These are phyloP conservation scores for Ilyonectria destructans DNA, from an alignment of 2,329 filamentous ascomycete species.

Conservation along the genomic window DNA sequence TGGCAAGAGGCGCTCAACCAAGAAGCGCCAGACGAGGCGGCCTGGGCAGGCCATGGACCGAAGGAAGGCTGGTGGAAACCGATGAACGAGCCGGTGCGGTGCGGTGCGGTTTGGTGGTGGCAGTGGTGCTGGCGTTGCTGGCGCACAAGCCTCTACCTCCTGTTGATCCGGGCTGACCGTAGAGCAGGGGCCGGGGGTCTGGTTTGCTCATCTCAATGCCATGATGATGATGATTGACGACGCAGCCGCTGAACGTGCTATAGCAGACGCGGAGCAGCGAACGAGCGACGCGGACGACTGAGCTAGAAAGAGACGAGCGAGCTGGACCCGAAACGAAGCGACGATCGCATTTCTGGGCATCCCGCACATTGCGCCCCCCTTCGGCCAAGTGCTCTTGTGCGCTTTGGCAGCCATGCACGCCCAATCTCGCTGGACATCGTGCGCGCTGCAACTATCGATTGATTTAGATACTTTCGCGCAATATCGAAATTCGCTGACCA, in stretches of 20 bases:
- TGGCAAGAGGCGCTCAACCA: constrained; percentile 7
- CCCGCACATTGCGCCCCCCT: constrained; percentile 18
- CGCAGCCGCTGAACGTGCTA: constrained; percentile 12
- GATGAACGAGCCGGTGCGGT: constrained; percentile 3
- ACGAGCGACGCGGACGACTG: constrained; percentile 32
- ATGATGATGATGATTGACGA: constrained; percentile 28
- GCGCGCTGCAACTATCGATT: background rate
- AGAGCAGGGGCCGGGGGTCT: constrained; percentile 12
- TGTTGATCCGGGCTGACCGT: constrained; percentile 30
- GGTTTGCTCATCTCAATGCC: constrained; percentile 23
- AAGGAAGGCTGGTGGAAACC: constrained; percentile 6
- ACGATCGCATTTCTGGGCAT: constrained; percentile 40
- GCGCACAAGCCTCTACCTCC: constrained; percentile 20
- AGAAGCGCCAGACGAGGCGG: constrained; percentile 2
- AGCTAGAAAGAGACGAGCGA: constrained; percentile 29
- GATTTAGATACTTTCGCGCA: background rate
- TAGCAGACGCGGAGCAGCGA: constrained; percentile 11
- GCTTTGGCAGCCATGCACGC: background rate
- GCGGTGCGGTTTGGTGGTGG: constrained; percentile 12
- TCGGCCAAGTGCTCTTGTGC: constrained; percentile 13
- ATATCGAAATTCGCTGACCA: background rate
- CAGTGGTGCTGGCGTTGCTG: constrained; percentile 19
- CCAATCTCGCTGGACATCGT: too few relatives aligned
- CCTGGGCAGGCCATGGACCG: background rate
- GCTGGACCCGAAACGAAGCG: constrained; percentile 30